Base-by-base conservation (phyloP, 495 filamentous ascomycete genomes). In the Beverwykella pulmonaria region DNA sequence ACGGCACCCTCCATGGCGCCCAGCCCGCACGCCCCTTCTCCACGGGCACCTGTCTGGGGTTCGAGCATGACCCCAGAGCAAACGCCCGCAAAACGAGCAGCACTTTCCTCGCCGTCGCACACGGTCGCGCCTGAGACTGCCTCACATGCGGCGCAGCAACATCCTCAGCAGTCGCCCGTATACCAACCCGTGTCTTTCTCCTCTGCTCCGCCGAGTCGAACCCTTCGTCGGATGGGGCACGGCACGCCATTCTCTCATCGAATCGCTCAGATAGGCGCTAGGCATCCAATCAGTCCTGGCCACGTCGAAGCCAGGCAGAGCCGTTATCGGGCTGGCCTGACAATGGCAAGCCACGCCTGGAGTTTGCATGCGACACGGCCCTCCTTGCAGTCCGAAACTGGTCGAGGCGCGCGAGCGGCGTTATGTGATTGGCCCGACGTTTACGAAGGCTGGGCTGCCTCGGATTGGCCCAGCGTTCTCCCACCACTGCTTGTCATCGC, bases 351-450 rank as follows among this genome's bases (percentile, higher is more conserved):
- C 68, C 68, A 65, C 63, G 44, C 34, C 59, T 60, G 41, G 69
- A 30, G 48, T 50, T 65, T 69, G 69, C 55, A 65, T 41, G 61
- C 69, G 64, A 68, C 69, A 71, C 68, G 63, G 63, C 54, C 64
- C 60, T 61, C 69, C 65, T 68, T 69, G 61, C 69, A 68, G 59
- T 61, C 68, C 68, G 59, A 63, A 67, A 62, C 53, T 22, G 59
- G 59, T 26, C 32, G 58, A 34, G n/a, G 25, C 52, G n/a, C 23
- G 30, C 27, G 1, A 23, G 20, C 14, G n/a, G 27, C 49, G n/a
- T 8, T 29, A 12, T 14, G 46, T 59, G 59, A 69, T 69, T 69
- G 59, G 65, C 30, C 20, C 2, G 20, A 17, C 1, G 59, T 30
- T 61, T 36, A 30, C 12, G 26, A 34, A 10, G 63, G 61, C 32